Percentiles rank a stretch among this genome's conserved stretches.
phyloP scores from a whole-genome alignment of 73 alveolate species.

The Tetrahymena borealis region DNA sequence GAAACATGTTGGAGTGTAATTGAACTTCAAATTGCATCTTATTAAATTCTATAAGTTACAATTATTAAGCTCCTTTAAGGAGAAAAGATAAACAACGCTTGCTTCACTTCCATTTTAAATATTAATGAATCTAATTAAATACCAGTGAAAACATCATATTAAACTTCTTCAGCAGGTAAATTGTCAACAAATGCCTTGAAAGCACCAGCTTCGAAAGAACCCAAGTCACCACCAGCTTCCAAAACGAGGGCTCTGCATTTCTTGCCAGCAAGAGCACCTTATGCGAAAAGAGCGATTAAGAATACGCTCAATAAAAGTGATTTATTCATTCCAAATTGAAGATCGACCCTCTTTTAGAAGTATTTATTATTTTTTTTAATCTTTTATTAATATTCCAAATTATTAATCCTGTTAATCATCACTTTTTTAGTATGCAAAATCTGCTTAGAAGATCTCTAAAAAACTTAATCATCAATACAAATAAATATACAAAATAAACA shows the following conservation, averaged over 20 bases:
- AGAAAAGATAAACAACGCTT: no score
- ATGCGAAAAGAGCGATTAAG: neutral
- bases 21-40: no score
- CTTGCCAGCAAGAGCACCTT: neutral
- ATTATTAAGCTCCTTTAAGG: no score
- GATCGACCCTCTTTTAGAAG: no score
- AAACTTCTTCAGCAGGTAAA: slow-evolving; percentile 11
- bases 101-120: neutral
- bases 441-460: no score
- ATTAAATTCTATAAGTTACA: no score
- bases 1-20: no score
- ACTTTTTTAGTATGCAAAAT: no score
- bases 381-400: neutral
- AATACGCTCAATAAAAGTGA: neutral
- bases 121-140: neutral
- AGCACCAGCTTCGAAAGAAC: slow-evolving; percentile 60
- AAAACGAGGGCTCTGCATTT: slow-evolving; percentile 54
- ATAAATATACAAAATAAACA: no score
- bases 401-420: neutral
- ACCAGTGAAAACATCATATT: slow-evolving; percentile 65
- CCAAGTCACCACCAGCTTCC: slow-evolving; percentile 59
- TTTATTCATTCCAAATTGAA: no score
- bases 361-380: neutral
- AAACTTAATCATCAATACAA: no score
- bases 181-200: slow-evolving; percentile 34